These are phyloP conservation scores for Gonapodya prolifera DNA, from an alignment of 192 early-diverging fungal genomes.

Conservation along the genomic window DNA sequence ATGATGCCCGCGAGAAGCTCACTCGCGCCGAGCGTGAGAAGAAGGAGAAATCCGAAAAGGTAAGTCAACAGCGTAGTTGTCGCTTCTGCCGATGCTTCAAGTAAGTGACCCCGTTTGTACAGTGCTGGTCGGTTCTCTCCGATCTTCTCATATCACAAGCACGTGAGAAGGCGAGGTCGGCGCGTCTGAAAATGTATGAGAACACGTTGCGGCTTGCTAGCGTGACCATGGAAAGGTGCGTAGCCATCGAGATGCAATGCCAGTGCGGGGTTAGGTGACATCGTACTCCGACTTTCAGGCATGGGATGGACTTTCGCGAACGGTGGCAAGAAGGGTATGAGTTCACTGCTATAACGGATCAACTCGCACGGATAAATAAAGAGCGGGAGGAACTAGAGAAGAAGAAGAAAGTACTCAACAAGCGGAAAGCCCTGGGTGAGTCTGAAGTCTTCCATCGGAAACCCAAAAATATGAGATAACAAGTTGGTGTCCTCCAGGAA, in stretches of 20 bases:
- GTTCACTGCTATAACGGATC: slow-evolving; percentile 8
- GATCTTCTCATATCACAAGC: neutral
- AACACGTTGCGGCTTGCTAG: slow-evolving; percentile 2
- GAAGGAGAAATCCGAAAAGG: neutral
- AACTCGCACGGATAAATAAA: neutral
- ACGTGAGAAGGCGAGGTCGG: neutral
- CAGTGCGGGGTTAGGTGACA: neutral
- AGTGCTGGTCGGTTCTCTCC: neutral
- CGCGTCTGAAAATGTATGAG: neutral
- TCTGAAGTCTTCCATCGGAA: neutral
- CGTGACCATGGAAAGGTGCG: slow-evolving; percentile 2
- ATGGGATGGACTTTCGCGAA: slow-evolving; percentile 15
- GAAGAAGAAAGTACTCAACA: slow-evolving; percentile 10
- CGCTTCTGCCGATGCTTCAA: neutral
- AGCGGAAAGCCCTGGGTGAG: neutral
- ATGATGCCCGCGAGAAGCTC: neutral
- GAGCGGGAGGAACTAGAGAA: slow-evolving; percentile 18
- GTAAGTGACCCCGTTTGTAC: neutral
- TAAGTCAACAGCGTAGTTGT: neutral
- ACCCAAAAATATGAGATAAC: neutral
- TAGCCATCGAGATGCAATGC: neutral
- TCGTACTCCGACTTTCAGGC: no score
- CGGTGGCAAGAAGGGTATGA: slow-evolving; percentile 18
- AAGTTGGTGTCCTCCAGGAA: neutral
- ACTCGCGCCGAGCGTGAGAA: neutral